phyloP scores from a whole-genome alignment of 1,284 basidiomycete species.

The Taiwanofungus camphoratus region DNA sequence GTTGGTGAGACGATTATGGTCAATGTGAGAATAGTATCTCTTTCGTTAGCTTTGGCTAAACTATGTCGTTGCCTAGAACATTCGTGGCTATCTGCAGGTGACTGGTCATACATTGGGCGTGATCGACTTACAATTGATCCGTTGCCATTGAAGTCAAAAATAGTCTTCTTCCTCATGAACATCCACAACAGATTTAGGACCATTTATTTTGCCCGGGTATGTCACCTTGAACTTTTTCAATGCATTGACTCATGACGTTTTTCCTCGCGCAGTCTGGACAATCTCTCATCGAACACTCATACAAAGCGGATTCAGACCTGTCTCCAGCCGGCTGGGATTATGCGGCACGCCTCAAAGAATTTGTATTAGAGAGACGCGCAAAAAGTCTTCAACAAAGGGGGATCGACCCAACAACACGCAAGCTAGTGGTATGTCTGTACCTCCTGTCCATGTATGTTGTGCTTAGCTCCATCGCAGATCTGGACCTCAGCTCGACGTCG shows the following conservation, averaged over 20 bases:
- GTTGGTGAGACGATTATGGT: slow-evolving; percentile 92
- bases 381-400: slow-evolving; percentile 66
- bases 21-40: slow-evolving; percentile 49
- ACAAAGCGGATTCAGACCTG: slow-evolving; percentile 97
- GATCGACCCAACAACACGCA: slow-evolving; percentile 56
- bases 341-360: slow-evolving; percentile 80
- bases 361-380: slow-evolving; percentile 72
- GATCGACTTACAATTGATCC: too few species aligned
- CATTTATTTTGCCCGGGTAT: slow-evolving; percentile 88
- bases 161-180: slow-evolving; percentile 98
- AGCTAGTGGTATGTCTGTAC: slow-evolving; percentile 59
- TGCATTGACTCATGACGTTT: background rate
- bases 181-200: slow-evolving; percentile 90
- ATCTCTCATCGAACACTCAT: slow-evolving; percentile 96
- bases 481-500: slow-evolving; percentile 95
- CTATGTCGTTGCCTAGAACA: slow-evolving; percentile 48
- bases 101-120: slow-evolving; percentile 13
- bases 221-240: slow-evolving; percentile 21
- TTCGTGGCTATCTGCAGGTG: slow-evolving; percentile 82
- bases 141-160: slow-evolving; percentile 60
- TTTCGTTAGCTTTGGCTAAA: background rate
- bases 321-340: slow-evolving; percentile 96
- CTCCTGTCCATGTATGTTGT: background rate
- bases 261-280: slow-evolving; percentile 67
- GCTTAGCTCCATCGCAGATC: slow-evolving; percentile 48